Conservation (phyloP, 78 protist genomes). For the Polysphondylium violaceum region DNA sequence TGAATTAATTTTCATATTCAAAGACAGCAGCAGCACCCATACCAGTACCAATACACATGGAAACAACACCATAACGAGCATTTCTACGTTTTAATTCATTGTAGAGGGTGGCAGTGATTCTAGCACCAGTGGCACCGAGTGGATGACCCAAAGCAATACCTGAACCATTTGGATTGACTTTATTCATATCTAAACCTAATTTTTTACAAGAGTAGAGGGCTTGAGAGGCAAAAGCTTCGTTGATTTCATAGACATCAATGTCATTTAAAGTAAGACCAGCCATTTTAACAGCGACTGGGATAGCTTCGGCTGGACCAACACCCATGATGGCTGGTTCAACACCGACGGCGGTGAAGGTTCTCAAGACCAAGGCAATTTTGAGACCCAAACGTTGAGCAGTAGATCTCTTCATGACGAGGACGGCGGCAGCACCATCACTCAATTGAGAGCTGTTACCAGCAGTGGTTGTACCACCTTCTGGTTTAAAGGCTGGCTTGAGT, state of each 20-base stretch:
- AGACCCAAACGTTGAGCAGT: constrained; percentile 67
- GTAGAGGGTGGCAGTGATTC: constrained; percentile 61
- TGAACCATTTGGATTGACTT: constrained; percentile 98
- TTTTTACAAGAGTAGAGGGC: constrained; percentile 77
- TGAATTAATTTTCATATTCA: constrained; percentile 2
- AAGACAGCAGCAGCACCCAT: constrained; percentile 81
- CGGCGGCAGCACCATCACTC: constrained; percentile 88
- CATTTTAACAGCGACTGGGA: constrained; percentile 86
- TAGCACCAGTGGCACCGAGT: constrained; percentile 95
- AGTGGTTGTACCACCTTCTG: constrained; percentile 86
- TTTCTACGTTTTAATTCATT: constrained; percentile 58
- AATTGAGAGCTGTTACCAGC: constrained; percentile 91
- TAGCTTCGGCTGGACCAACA: constrained; percentile 92
- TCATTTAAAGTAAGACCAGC: constrained; percentile 91
- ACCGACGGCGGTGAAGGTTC: constrained; percentile 79
- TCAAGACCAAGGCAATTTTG: constrained; percentile 45
- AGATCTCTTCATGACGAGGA: constrained; percentile 55
- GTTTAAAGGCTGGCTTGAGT: constrained; percentile 83
- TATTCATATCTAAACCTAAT: constrained; percentile 67
- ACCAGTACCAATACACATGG: constrained; percentile 88
- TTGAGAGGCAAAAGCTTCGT: constrained; percentile 97
- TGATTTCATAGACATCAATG: constrained; percentile 95
- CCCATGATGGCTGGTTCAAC: constrained; percentile 89
- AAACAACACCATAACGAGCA: constrained; percentile 62
- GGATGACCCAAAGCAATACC: constrained; percentile 99